Base-by-base conservation (phyloP, 768 basidiomycete species). In the Tricholoma bakamatsutake region DNA sequence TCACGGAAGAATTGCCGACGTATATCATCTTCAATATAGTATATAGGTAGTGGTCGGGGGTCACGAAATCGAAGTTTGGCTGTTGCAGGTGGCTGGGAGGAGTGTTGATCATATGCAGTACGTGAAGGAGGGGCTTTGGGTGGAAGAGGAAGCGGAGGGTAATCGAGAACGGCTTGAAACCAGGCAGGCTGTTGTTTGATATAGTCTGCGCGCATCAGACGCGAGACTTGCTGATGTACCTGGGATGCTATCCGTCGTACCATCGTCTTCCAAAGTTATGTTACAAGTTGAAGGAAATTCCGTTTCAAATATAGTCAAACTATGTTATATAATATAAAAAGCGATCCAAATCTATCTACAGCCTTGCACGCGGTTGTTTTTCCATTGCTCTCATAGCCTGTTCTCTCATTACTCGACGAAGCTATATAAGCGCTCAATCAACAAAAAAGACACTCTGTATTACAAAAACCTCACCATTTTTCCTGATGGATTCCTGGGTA, bases 1-100 rank as follows among this genome's bases (percentile, higher is more conserved):
- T 99, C 97, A 40, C 78, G 76, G 76, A 95, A 98, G 78, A 99
- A 98, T 68, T 91, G 90, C 53, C 83, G 78, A 34, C 97, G 84
- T 56, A 98, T 75, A 58, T 81, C 77, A 69, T 99, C 97, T 66
- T 96, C 93, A 39, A 88, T 56, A 67, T 94, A 97, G 53, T 76
- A 75, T 50, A 98, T 79, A 10, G 80, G 79, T 47, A 80, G 57
- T 0, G 88, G 86, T 27, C 71, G 72, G 28, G 74, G 70, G 46
- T 74, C 73, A 42, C 71, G 71, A 34, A 74, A 62, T 40, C 71
- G 71, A 53, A 69, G 66, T 55, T 73, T 76, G 28, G 61, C 56
- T 5, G 67, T 60, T 42, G 64, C 53, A 9, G 63, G 42, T 37
- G 60, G 55, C 39, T 37, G 54, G 52, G 30, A 34, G 24, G 68